A percentile compares a stretch with the other conserved stretches of the same genome.
These are phyloP conservation scores for Chlamydomonas sp. DNA, from an alignment of 139 green algal genomes.

Conservation along the genomic window DNA sequence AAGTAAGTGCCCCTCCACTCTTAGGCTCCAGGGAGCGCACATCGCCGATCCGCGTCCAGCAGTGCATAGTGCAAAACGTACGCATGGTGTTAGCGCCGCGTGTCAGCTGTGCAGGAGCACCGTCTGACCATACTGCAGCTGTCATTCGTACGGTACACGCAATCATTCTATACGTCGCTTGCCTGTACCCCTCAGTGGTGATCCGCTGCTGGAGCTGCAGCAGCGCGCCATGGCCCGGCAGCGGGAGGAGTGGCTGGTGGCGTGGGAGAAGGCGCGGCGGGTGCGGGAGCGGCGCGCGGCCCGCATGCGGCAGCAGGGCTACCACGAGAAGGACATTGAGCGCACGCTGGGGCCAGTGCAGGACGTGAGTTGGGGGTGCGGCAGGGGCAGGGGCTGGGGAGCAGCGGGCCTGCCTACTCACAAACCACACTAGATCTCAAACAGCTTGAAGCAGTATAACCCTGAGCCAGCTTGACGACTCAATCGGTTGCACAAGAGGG, in stretches of 20 bases:
- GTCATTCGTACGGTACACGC: not conserved
- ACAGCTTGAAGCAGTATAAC: too few relatives aligned
- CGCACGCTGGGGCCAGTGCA: not conserved
- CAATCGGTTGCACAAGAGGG: not conserved
- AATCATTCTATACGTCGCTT: not conserved
- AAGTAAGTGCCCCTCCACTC: not conserved
- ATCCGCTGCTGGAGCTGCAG: slow-evolving; percentile 22
- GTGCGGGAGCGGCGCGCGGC: not conserved
- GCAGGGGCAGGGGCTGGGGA: too few relatives aligned
- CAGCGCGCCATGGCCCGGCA: slow-evolving; percentile 24
- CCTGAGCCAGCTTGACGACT: not conserved
- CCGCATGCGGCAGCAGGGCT: slow-evolving; percentile 18
- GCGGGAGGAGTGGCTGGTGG: slow-evolving; percentile 24
- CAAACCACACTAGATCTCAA: too few relatives aligned
- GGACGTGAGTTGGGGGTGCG: not conserved
- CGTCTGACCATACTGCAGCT: too few relatives aligned
- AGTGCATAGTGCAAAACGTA: not conserved
- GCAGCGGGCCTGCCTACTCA: too few relatives aligned
- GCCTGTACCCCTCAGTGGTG: not conserved
- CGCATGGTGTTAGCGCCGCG: too few relatives aligned
- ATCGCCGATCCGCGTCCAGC: not conserved
- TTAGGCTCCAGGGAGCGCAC: not conserved
- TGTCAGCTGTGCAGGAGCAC: too few relatives aligned
- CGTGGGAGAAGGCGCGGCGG: slow-evolving; percentile 17
- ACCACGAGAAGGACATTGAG: slow-evolving; percentile 14